Evolutionary conservation across 2,329 filamentous ascomycete species (phyloP), one percentile per base, ranked within the genome.

Genomic region (Coniochaeta sp.): DNA sequence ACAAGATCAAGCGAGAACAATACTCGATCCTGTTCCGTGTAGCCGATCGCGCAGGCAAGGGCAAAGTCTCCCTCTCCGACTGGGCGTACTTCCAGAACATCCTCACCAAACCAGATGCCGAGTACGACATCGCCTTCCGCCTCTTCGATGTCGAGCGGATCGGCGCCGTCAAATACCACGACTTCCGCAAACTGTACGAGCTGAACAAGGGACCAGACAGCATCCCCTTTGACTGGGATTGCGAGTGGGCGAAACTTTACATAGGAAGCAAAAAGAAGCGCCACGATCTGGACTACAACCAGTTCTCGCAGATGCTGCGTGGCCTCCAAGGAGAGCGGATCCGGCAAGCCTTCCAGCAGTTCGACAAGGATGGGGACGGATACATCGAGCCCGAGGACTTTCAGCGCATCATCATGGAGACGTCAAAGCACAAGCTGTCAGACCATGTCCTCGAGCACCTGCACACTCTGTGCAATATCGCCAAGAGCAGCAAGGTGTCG

Each of bases 101-200:
- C 64, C 87, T 99, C 62, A 82, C 83, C 67, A 98, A 97, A 77
- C 90, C 95, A 63, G 95, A 98, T 71, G 95, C 95, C 73, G 95
- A 99, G 78, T 99, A 99, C 77, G 93, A 98, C 76, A 96, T 99
- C 68, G 93, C 95, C 17, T 99, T 98, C 79, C 90, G 95, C 68
- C 84, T 99, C 60, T 99, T 99, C 76, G 93, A 98, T 71, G 83
- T 91, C 68, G 87, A 93, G 58, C 85, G 90, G 63, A 89, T 86
- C 22, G 95, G 95, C 63, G 84, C 84, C 57, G 91, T 99, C 70
- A 93, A 93, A 73, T 96, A 93, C 71, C 89, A 96, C 43, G 86
- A 92, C 68, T 93, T 99, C 77, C 87, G 91, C 71, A 83, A 86
- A 62, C 79, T 93, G 61, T 97, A 96, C 77, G 89, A 93, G 76